A percentile compares a stretch with the other conserved stretches of the same genome.
phyloP scores from a whole-genome alignment of 441 rosid species.

The Dalechampia spathulata region DNA sequence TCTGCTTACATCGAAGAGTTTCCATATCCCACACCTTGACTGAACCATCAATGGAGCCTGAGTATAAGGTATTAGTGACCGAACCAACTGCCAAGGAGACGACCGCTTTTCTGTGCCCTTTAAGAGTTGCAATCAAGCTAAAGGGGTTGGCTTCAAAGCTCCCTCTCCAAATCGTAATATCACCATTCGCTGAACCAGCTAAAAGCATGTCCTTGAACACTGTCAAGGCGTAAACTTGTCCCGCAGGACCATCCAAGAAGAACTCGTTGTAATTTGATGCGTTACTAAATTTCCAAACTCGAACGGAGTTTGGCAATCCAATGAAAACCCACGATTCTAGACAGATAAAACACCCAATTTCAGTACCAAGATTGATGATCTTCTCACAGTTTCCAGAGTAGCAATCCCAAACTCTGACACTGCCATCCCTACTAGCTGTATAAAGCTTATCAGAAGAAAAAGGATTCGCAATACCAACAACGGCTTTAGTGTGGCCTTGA shows the following conservation, averaged over 20 bases:
- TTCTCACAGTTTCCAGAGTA: conserved; percentile 59
- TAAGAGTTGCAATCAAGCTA: not conserved
- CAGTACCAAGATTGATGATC: conserved; percentile 15
- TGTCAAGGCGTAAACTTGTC: conserved; percentile 67
- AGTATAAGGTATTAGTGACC: not conserved
- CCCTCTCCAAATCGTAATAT: not conserved
- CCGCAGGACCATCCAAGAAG: conserved; percentile 60
- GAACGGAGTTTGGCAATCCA: too few relatives aligned
- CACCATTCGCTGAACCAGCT: conserved; percentile 35
- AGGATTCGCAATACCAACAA: conserved; percentile 61
- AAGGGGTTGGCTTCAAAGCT: conserved; percentile 5
- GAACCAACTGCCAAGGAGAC: not conserved
- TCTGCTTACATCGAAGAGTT: not conserved
- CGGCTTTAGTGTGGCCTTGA: conserved; percentile 57
- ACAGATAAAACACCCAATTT: too few relatives aligned
- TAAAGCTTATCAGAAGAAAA: conserved; percentile 58
- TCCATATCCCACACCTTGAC: conserved; percentile 1
- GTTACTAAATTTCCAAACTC: not conserved
- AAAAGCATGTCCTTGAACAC: conserved; percentile 58
- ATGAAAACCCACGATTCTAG: too few relatives aligned
- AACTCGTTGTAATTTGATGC: conserved; percentile 20
- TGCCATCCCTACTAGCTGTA: conserved; percentile 58
- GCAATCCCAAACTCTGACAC: conserved; percentile 64
- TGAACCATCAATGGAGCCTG: not conserved
- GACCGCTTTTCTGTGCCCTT: not conserved